Base-by-base conservation (phyloP, 352 stramenopile species). In the Globisporangium nunn region DNA sequence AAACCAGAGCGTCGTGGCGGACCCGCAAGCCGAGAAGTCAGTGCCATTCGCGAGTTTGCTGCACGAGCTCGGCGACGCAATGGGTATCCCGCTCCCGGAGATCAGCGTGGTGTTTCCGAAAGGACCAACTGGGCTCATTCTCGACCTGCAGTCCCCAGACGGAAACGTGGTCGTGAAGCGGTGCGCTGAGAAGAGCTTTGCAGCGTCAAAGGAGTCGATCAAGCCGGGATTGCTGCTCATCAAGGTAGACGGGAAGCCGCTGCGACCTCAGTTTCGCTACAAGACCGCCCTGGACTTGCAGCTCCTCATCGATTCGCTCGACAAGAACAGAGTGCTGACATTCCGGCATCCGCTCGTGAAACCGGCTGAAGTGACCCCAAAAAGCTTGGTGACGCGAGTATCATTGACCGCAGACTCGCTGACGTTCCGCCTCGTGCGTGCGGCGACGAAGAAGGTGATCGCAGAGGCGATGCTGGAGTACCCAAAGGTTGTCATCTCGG, bases 31-130 rank as follows among this genome's bases (percentile, higher is more conserved):
- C 4, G 59, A 54, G 18, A 75, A 70, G 31, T 59, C 65, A 14
- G 62, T 77, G 7, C 73, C 68, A 14, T 85, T 77, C 14, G 71
- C 70, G 1, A 91, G 62, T 60, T 55, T 78, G 10, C 53, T 91
- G 0, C 80, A 89, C 52, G 83, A 81, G 45, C 68, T 91, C 56
- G 77, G 82, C 11, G 70, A 92, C 55, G 80, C 72, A 8, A 80
- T 91, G 59, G 81, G 81, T 0, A 87, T 94, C n/a, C 78, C 81
- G 10, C 64, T 91, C 3, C 82, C 84, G 17, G 85, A 96, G 50
- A 90, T 96, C 45, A 93, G 67, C 46, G 77, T 94, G 11, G 44
- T 63, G 8, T 92, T 95, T 61, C 63, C 67, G 1, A 67, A 76
- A 49, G 86, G 86, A 15, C 72, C 71, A 3, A 88, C 75, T 14